Base-by-base conservation (phyloP, 805 yeast species). In the Cyberlindnera euphorbiiphila region DNA sequence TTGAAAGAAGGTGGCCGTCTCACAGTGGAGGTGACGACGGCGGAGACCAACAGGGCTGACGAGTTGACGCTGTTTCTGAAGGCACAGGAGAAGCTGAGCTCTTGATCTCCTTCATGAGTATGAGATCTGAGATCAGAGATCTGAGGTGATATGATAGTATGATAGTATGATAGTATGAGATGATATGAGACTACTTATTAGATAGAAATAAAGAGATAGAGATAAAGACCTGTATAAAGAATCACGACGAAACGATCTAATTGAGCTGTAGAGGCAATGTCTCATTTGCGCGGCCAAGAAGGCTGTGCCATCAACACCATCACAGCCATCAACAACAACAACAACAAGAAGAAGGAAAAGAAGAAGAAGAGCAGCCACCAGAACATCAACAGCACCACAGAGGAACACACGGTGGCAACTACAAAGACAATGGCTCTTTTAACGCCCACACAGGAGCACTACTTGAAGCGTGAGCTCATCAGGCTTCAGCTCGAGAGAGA, bases 381-480 rank as follows among this genome's bases (percentile, higher is more conserved):
- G 18, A 23, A 8, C 17, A 19, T 7, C 26, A 6, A 15, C 11
- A 25, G 13, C 14, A 11, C 25, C 5, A 12, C 13, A 33, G 10
- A 9, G 13, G 9, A 29, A 11, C 24, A 33, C 7, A 19, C 27
- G 19, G 6, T 17, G 17, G 22, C 11, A 9, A n/a, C n/a, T n/a
- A n/a, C n/a, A n/a, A 20, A n/a, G 14, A 16, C 29, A 34, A 29
- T 20, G 32, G 14, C 17, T 16, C 16, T 6, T 11, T 37, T 82
- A 32, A 61, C 76, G 11, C 76, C 89, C 3, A 67, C 74, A 0
- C 86, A 89, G 57, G 95, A 87, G 60, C 97, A 91, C 54, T 85
- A 83, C 58, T 69, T 93, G 37, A 91, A 91, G 60, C 78, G 94
- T 51, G 89, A 85, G 60, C 68, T 91, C 13, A 63, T 91, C 19